Evolutionary conservation across 2,329 filamentous ascomycete species (phyloP).

Genomic region (Stachybotrys chartarum): DNA sequence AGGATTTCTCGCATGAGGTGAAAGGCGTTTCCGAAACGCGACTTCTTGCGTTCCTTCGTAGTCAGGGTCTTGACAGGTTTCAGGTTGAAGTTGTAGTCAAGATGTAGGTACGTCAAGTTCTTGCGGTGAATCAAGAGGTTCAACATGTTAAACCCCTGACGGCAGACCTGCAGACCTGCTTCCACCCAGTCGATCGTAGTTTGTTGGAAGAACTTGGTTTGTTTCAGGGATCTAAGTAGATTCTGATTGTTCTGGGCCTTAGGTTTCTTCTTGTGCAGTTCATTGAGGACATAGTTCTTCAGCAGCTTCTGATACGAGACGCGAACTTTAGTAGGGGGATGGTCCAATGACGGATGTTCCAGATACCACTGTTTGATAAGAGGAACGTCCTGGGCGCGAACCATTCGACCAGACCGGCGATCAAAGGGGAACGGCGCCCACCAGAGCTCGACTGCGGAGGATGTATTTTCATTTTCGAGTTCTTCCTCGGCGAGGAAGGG

Average conservation of each 20-base stretch:
- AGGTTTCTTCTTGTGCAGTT: conserved; percentile 90
- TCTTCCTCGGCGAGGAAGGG: conserved; percentile 89
- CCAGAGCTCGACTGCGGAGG: conserved; percentile 89
- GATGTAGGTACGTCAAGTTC: conserved; percentile 94
- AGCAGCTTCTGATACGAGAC: conserved; percentile 98
- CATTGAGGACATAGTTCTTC: conserved; percentile 93
- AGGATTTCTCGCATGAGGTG: conserved; percentile 98
- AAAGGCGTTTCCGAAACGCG: conserved; percentile 97
- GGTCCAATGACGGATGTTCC: conserved; percentile 80
- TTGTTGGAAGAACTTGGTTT: conserved; percentile 99
- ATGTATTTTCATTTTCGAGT: conserved; percentile 80
- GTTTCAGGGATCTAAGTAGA: conserved; percentile 79
- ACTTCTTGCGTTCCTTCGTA: conserved; percentile 99
- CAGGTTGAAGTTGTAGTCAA: conserved; percentile 99
- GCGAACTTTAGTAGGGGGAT: conserved; percentile 89
- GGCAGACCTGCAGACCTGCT: conserved; percentile 93
- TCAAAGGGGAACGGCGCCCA: conserved; percentile 98
- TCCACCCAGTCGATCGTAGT: conserved; percentile 99
- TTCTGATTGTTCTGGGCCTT: conserved; percentile 96
- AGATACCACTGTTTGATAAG: conserved; percentile 98
- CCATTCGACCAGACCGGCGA: conserved; percentile 88
- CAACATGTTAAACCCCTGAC: conserved; percentile 98
- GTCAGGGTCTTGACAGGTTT: conserved; percentile 98
- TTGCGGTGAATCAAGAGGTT: conserved; percentile 97
- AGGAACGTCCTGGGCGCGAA: conserved; percentile 92